These are phyloP conservation scores for Globisporangium splendens DNA, from an alignment of 352 stramenopile species.

Conservation along the genomic window DNA sequence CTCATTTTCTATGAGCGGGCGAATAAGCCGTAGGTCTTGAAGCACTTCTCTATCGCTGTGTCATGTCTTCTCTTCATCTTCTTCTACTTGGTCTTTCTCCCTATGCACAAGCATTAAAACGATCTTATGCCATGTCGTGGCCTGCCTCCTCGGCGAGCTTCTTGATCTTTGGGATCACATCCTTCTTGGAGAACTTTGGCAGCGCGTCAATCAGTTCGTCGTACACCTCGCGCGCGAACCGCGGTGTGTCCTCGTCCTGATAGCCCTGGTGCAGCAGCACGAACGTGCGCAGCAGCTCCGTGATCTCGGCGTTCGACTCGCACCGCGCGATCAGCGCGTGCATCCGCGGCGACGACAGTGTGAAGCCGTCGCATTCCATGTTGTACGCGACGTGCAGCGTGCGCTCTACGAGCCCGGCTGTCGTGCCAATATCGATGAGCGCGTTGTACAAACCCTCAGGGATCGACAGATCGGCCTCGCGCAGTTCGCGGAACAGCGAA, in stretches of 20 bases:
- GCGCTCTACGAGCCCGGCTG: conserved; percentile 54
- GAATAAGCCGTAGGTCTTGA: no score
- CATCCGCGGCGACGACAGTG: conserved; percentile 45
- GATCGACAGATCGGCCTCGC: conserved; percentile 32
- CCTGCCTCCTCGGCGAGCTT: conserved; percentile 26
- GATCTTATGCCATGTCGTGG: conserved; percentile 9
- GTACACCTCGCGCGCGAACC: conserved; percentile 57
- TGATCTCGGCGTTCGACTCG: conserved; percentile 41
- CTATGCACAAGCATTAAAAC: not conserved
- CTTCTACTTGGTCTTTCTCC: not conserved
- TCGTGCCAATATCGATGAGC: conserved; percentile 56
- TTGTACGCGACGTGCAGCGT: conserved; percentile 77
- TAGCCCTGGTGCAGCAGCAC: conserved; percentile 57
- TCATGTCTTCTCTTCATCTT: not conserved
- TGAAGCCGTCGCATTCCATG: conserved; percentile 79
- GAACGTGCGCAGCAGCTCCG: conserved; percentile 60
- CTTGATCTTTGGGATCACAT: conserved; percentile 38
- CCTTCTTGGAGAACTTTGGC: conserved; percentile 38
- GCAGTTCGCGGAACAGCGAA: conserved; percentile 53
- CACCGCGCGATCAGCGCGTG: conserved; percentile 43
- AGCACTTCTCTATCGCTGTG: not conserved
- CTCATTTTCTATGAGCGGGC: no score
- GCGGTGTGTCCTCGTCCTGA: conserved; percentile 20
- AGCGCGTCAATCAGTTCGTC: conserved; percentile 48
- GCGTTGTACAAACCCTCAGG: conserved; percentile 57